Percentiles rank a stretch among this genome's conserved stretches.
These are phyloP conservation scores for Apiospora aurea DNA, from an alignment of 2,329 filamentous ascomycete species.

Conservation along the genomic window DNA sequence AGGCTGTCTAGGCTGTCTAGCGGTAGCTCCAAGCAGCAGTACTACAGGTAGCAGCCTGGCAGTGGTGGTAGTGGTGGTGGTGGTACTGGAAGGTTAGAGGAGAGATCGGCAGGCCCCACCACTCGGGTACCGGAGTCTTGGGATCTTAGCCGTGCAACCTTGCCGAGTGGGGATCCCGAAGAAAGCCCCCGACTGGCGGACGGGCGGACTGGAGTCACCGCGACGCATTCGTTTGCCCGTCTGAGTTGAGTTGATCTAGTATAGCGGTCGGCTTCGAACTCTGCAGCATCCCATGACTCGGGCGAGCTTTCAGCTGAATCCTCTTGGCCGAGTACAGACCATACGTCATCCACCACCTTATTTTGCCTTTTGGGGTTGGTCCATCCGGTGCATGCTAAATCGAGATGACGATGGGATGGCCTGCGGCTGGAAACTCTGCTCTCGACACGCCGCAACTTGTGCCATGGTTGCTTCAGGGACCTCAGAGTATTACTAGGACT, in stretches of 20 bases:
- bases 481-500: background rate
- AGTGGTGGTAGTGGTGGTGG: too few relatives aligned
- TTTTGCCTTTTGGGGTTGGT: background rate
- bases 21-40: background rate
- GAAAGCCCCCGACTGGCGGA: conserved; percentile 11
- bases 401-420: background rate
- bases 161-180: conserved; percentile 18
- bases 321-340: too few relatives aligned
- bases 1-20: background rate
- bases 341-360: background rate
- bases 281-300: conserved; percentile 4
- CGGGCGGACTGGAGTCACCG: background rate
- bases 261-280: background rate
- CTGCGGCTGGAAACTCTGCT: background rate
- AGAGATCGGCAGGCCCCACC: conserved; percentile 10
- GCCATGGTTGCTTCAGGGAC: background rate
- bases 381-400: background rate
- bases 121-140: conserved; percentile 18
- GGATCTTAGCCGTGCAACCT: conserved; percentile 15
- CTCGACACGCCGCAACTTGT: background rate
- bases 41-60: background rate
- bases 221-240: conserved; percentile 1
- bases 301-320: background rate
- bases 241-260: conserved; percentile 7
- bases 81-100: background rate